Percentiles rank a stretch among this genome's conserved stretches.
phyloP scores from a whole-genome alignment of 169 alveolate species.

The Eimeria maxima region DNA sequence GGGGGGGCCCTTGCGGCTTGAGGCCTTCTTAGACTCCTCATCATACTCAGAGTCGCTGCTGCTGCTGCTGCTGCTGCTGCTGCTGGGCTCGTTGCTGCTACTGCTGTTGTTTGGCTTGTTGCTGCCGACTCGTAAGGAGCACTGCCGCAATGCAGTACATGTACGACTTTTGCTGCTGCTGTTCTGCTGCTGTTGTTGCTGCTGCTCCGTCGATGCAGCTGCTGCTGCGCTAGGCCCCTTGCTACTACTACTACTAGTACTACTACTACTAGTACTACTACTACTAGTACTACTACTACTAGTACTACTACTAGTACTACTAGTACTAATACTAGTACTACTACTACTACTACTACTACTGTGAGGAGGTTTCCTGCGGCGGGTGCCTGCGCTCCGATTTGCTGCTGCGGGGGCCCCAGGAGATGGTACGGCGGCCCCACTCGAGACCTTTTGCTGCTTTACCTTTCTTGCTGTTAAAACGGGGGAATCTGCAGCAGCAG shows the following conservation, averaged over 20 bases:
- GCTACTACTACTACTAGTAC: not conserved
- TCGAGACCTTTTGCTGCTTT: slow-evolving; percentile 22
- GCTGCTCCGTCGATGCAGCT: slow-evolving; percentile 44
- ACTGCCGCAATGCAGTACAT: no score
- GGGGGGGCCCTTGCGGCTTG: slow-evolving; percentile 17
- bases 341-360: slow-evolving; percentile 17
- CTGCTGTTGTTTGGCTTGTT: no score
- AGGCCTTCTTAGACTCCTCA: not conserved
- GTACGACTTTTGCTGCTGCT: no score
- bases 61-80: slow-evolving; percentile 70
- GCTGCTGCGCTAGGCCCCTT: slow-evolving; percentile 8
- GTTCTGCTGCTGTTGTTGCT: no score
- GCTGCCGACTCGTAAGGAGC: no score
- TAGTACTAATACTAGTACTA: not conserved
- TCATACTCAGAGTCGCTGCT: slow-evolving; percentile 58
- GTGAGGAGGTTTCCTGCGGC: slow-evolving; percentile 39
- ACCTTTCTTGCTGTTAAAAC: not conserved
- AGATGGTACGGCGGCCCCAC: slow-evolving; percentile 27
- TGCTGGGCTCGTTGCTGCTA: no score
- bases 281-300: not conserved
- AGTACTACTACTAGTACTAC: not conserved
- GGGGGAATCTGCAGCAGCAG: no score
- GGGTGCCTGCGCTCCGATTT: not conserved
- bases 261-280: not conserved
- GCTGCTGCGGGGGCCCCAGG: slow-evolving; percentile 45